phyloP scores from a whole-genome alignment of 495 filamentous ascomycete species.

The Cairneyella variabilis region DNA sequence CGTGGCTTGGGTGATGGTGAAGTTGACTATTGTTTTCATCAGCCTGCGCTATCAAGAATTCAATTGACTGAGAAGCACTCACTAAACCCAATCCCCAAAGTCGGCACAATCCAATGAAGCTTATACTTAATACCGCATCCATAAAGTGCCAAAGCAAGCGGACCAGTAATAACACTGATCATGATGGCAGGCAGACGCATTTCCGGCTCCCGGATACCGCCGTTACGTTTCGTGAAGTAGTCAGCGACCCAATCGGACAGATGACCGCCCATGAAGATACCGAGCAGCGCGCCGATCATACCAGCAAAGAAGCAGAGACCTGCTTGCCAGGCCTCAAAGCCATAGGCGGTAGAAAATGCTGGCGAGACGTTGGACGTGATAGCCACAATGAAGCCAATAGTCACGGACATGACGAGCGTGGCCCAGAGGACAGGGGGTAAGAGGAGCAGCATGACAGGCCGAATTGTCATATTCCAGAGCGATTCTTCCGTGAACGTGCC shows the following conservation, averaged over 20 bases:
- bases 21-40: constrained; percentile 34
- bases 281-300: constrained; percentile 43
- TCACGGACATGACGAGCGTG: constrained; percentile 42
- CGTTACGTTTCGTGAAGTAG: constrained; percentile 43
- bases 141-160: constrained; percentile 45
- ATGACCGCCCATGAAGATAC: constrained; percentile 43
- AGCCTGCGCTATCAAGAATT: not conserved
- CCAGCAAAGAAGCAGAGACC: constrained; percentile 44
- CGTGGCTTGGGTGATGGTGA: constrained; percentile 44
- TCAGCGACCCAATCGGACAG: constrained; percentile 46
- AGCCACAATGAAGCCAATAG: constrained; percentile 49
- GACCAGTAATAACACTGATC: constrained; percentile 37
- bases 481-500: constrained; percentile 37
- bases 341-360: constrained; percentile 39
- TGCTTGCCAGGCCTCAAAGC: constrained; percentile 42
- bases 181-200: constrained; percentile 48
- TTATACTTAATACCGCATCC: constrained; percentile 44
- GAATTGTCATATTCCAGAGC: constrained; percentile 39
- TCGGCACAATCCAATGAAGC: constrained; percentile 50
- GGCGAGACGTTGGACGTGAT: constrained; percentile 45
- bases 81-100: constrained; percentile 41
- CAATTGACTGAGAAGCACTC: constrained; percentile 3
- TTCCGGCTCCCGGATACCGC: constrained; percentile 47
- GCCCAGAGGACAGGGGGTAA: constrained; percentile 48
- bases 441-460: constrained; percentile 40